Evolutionary conservation across 2,329 filamentous ascomycete species (phyloP), one percentile per base, ranked within the genome.

Genomic region (Penicillium hordei): DNA sequence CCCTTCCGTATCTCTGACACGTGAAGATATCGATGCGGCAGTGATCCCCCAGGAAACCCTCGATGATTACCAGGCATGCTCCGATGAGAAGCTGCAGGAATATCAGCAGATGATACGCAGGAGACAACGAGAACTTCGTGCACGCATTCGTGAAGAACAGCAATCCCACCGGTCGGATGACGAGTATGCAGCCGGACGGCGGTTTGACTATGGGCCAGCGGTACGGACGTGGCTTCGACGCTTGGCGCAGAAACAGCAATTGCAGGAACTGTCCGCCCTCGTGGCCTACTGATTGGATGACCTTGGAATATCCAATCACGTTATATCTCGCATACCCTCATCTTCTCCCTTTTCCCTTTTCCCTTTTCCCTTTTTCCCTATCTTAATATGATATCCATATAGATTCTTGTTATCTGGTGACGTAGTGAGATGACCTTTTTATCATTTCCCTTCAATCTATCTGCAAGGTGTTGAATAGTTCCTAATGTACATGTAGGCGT

Each of bases 221-320:
- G 80, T 93, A 23, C 85, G 89, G 65, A 78, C 75, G 38, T 93
- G 90, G 86, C 74, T 93, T 44, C 82, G 82, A 62, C 84, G 83
- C 60, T 79, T 95, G 57, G 88, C 88, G 1, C 84, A 86, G 58
- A 87, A 88, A 65, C 86, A 84, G 1, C 75, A 84, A 2, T 72
- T 94, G 55, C 66, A 72, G 57, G 63, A 68, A 19, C 54, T 77
- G 21, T 51, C 46, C 27, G 49, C 57, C 60, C 63, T 63, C 63
- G 63, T 65, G 64, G 65, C 44, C 29, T 36, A 59, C 34, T 55
- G 60, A 65, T 65, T 65, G 62, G 65, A 48, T 33, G 44, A 34
- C 19, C 19, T 17, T 15, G 10, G n/a, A 9, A 8, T n/a, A 15
- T 36, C 5, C 5, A 15, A 45, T 8, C 43, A 15, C 15, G 15